Base-by-base conservation (phyloP, 192 early-diverging fungal species). In the Linnemannia exigua region DNA sequence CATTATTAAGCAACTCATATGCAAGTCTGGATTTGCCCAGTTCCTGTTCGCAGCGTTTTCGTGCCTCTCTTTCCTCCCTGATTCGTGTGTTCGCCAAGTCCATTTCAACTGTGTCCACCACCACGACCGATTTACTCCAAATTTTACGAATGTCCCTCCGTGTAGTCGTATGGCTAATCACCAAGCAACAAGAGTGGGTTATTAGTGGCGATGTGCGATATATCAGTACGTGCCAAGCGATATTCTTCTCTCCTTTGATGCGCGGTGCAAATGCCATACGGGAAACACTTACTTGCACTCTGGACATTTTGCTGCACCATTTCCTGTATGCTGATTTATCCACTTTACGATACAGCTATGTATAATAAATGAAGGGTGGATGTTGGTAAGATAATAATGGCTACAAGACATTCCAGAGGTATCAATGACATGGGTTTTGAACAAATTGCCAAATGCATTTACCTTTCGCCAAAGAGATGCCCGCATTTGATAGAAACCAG, bases 391-490 rank as follows among this genome's bases (percentile, higher is more conserved):
- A 12, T 7, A 63, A 63, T 14, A 31, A 31, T 12, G 12, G 4
- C 3, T 25, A 5, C 28, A 2, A 3, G 12, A 11, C 22, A 25
- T 63, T 63, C 15, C 6, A n/a, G n/a, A n/a, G 0, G 6, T 28
- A 28, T 25, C 58, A 63, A 31, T 31, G 22, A 25, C 2, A 28
- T 12, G 1, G 12, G n/a, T 15, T 63, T 6, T 25, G n/a, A 58
- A 31, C 12, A 28, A 44, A 44, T 3, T 44, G 41, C 9, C 41
- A 44, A 54, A 3, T 31, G 28, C 22, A 22, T 20, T 33, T 79
- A 87, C 86, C 76, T 88, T 35, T 83, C 81, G 17, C 87, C 87
- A 70, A 80, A 88, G 48, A 88, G 76, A 70, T 88, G 87, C 0
- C 87, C 87, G 52, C 82, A 88, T 48, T 84, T 79, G 51, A 81